A percentile compares a stretch with the other conserved stretches of the same genome.
phyloP scores from a whole-genome alignment of 768 basidiomycete genomes.

The Hemileccinum impolitum region DNA sequence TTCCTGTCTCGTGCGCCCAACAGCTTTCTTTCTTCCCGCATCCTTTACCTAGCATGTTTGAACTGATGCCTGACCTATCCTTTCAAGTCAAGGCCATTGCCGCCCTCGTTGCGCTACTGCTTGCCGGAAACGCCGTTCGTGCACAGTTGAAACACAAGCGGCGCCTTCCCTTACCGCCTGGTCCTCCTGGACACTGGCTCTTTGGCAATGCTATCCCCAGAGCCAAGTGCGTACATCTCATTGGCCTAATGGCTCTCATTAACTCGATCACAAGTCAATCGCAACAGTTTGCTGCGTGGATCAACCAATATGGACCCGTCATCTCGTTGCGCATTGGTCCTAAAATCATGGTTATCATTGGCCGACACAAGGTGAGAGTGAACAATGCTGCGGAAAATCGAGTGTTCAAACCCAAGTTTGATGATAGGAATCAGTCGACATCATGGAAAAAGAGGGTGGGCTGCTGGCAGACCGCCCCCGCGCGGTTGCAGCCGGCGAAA shows the following conservation, averaged over 20 bases:
- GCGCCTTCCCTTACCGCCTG: conserved; percentile 27
- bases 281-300: conserved; percentile 54
- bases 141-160: conserved; percentile 7
- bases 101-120: conserved; percentile 14
- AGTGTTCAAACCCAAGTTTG: background rate
- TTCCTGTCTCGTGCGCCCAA: background rate
- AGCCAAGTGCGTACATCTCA: conserved; percentile 18
- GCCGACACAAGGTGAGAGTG: conserved; percentile 34
- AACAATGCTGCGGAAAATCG: background rate
- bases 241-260: background rate
- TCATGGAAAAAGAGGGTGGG: conserved; percentile 67
- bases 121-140: conserved; percentile 12
- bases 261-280: conserved; percentile 20
- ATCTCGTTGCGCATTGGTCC: conserved; percentile 53
- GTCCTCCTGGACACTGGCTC: conserved; percentile 33
- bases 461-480: conserved; percentile 52
- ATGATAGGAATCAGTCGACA: conserved; percentile 52
- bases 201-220: conserved; percentile 30
- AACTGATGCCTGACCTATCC: background rate
- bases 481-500: conserved; percentile 57
- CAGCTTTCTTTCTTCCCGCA: background rate
- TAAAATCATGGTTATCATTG: conserved; percentile 30
- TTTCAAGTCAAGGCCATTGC: conserved; percentile 18
- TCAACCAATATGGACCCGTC: conserved; percentile 57
- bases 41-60: conserved; percentile 5